phyloP scores from a whole-genome alignment of 805 yeast species.

The Maudiozyma turicensis region DNA sequence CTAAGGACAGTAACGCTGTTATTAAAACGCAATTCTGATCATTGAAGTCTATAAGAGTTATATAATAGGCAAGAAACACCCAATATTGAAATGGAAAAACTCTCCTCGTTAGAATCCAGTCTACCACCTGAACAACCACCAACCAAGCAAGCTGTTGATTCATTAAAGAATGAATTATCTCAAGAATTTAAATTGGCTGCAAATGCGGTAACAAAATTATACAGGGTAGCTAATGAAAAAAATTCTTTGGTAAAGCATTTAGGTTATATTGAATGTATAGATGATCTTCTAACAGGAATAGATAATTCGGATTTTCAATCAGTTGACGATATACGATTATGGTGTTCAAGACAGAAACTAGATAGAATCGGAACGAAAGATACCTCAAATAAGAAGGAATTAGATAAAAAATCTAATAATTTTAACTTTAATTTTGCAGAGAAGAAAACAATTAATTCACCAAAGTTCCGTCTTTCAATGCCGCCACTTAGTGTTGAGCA shows the following conservation, averaged over 20 bases:
- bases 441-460: constrained; percentile 3
- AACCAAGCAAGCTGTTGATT: constrained; percentile 19
- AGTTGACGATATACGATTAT: constrained; percentile 15
- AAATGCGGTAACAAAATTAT: constrained; percentile 58
- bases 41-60: too few species aligned
- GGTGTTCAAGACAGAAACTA: constrained; percentile 19
- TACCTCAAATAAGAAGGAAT: background rate
- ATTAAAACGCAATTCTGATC: too few species aligned
- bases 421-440: constrained; percentile 11
- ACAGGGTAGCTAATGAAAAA: constrained; percentile 49
- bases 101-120: constrained; percentile 17
- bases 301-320: constrained; percentile 6
- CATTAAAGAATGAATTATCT: constrained; percentile 43
- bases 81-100: constrained; percentile 16
- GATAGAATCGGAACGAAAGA: constrained; percentile 9
- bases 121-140: constrained; percentile 28
- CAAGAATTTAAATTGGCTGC: constrained; percentile 65
- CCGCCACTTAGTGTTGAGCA: constrained; percentile 19
- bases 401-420: background rate
- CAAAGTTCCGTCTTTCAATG: constrained; percentile 14
- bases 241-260: constrained; percentile 39
- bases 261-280: constrained; percentile 56
- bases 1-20: too few species aligned
- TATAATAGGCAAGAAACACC: too few species aligned
- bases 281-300: constrained; percentile 41